Base-by-base conservation (phyloP, 805 yeast genomes). In the Hanseniaspora lindneri region DNA sequence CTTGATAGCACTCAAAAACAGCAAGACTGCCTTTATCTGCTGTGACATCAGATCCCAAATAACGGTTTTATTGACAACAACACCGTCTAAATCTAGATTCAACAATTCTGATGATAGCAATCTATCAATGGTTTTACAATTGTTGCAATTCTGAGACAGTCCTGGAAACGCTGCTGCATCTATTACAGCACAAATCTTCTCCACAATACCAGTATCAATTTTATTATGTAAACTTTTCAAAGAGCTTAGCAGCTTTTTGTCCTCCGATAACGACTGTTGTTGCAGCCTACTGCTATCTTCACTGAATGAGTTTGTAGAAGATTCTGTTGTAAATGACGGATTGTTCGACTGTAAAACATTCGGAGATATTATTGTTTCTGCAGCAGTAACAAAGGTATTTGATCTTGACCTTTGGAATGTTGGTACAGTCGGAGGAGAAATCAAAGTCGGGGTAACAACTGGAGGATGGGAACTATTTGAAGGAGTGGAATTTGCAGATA, bases 31-130 rank as follows among this genome's bases (percentile, higher is more conserved):
- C 58, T 85, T 86, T 55, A 89, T 67, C 56, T 87, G 86, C 41
- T 77, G 66, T 60, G 84, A 87, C 29, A 85, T 80, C 54, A 83
- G 88, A 54, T 89, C 96, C 77, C 92, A 88, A 47, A 89, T 77
- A 54, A 71, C 70, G 51, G 19, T 40, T 14, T 75, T 71, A 53
- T 83, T 77, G 30, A 79, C 81, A 0, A 7, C 29, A 9, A 24
- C 13, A 24, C 17, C 33, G 16, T 33, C 37, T 33, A 33, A 16
- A 33, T 29, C 33, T 4, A 17, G 19, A 13, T 4, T 28, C 24
- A 28, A 21, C 19, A 47, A 20, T 24, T 40, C 44, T 3, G 20
- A 20, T 7, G 19, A 32, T 23, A 47, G 16, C 16, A 47, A 8
- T 7, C 4, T 9, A 25, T 46, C 49, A 8, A 37, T 39, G 14